Percentiles rank a stretch among this genome's conserved stretches.
Conservation (phyloP, 805 yeast species). For the Lipomyces spencermartinsiae region DNA sequence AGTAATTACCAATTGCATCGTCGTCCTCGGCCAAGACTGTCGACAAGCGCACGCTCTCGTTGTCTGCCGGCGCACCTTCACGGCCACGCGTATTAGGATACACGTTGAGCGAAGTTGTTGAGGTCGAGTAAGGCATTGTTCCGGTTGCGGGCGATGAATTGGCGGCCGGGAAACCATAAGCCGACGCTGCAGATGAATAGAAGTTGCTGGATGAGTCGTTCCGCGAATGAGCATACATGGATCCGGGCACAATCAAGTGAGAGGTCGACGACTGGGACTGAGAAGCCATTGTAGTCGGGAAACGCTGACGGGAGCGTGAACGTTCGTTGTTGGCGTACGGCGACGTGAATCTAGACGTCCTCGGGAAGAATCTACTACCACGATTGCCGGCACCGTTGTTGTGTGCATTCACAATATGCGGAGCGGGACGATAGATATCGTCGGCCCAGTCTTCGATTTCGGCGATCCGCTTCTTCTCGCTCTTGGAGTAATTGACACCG, state of each 20-base stretch:
- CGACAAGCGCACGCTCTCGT: slow-evolving; percentile 28
- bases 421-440: slow-evolving; percentile 59
- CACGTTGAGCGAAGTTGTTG: slow-evolving; percentile 15
- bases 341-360: slow-evolving; percentile 37
- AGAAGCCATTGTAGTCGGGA: slow-evolving; percentile 39
- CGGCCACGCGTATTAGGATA: slow-evolving; percentile 26
- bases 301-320: slow-evolving; percentile 29
- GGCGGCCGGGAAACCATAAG: slow-evolving; percentile 16
- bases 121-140: slow-evolving; percentile 14
- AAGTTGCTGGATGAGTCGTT: slow-evolving; percentile 24
- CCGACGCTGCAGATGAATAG: slow-evolving; percentile 16
- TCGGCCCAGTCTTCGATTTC: slow-evolving; percentile 88
- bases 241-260: slow-evolving; percentile 38
- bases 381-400: slow-evolving; percentile 23
- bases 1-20: slow-evolving; percentile 12
- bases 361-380: slow-evolving; percentile 36
- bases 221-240: slow-evolving; percentile 26
- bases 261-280: slow-evolving; percentile 40
- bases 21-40: slow-evolving; percentile 24
- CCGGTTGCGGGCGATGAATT: slow-evolving; percentile 20
- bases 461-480: slow-evolving; percentile 64
- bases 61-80: slow-evolving; percentile 30
- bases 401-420: slow-evolving; percentile 47
- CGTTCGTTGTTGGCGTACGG: slow-evolving; percentile 29
- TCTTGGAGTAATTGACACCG: slow-evolving; percentile 72